Conservation (phyloP, 331 rosid genomes). For the Dryas integrifolia region DNA sequence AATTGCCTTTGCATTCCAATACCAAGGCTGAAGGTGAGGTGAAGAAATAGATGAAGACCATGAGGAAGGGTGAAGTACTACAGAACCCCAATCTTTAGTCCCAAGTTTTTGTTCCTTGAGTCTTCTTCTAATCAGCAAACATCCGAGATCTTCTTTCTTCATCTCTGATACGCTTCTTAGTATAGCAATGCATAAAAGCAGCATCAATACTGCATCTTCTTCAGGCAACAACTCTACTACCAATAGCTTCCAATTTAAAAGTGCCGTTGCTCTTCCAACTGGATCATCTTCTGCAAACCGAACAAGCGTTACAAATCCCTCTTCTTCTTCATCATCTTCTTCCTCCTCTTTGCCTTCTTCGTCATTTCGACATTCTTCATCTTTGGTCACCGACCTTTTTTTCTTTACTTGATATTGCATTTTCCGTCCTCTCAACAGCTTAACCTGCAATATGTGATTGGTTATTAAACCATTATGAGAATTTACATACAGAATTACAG, state of each 20-base stretch:
- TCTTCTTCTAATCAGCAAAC: slow-evolving; percentile 67
- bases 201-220: slow-evolving; percentile 75
- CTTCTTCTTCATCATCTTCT: slow-evolving; percentile 56
- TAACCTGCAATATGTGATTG: slow-evolving; percentile 46
- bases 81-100: slow-evolving; percentile 79
- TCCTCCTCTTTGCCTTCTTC: slow-evolving; percentile 31
- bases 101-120: slow-evolving; percentile 58
- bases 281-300: slow-evolving; percentile 70
- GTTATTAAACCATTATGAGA: slow-evolving; percentile 17
- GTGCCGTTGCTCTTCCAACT: slow-evolving; percentile 71
- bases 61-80: slow-evolving; percentile 62
- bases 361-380: slow-evolving; percentile 23
- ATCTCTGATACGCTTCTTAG: slow-evolving; percentile 72
- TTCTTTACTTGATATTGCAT: slow-evolving; percentile 57
- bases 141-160: slow-evolving; percentile 69
- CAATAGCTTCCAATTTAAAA: slow-evolving; percentile 73
- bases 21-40: slow-evolving; percentile 77
- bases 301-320: slow-evolving; percentile 62
- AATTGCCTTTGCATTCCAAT: slow-evolving; percentile 52
- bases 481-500: background rate
- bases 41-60: slow-evolving; percentile 40
- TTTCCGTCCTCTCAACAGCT: slow-evolving; percentile 71
- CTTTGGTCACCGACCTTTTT: slow-evolving; percentile 25
- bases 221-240: slow-evolving; percentile 71
- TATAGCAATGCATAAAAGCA: slow-evolving; percentile 71